phyloP scores from a whole-genome alignment of 192 early-diverging fungal species.

The Mortierella alpina region DNA sequence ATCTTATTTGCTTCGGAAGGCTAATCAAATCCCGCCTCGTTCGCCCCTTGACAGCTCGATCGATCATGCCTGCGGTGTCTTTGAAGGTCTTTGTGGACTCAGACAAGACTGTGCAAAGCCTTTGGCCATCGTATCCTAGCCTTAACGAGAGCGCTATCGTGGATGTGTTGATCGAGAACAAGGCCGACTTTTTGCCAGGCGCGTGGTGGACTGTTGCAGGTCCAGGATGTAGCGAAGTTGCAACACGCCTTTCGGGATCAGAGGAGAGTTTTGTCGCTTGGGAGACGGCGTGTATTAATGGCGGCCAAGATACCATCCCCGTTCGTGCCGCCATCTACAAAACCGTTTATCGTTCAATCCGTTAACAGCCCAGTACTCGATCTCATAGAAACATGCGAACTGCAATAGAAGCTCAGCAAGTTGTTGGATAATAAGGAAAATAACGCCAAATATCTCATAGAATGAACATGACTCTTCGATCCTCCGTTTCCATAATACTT shows the following conservation, averaged over 20 bases:
- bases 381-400: too few relatives aligned
- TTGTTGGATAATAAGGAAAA: too few relatives aligned
- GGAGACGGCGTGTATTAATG: conserved; percentile 35
- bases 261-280: conserved; percentile 14
- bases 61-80: conserved; percentile 26
- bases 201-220: conserved; percentile 45
- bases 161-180: conserved; percentile 19
- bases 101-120: conserved; percentile 15
- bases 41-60: conserved; percentile 17
- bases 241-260: conserved; percentile 12
- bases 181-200: conserved; percentile 35
- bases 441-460: too few relatives aligned
- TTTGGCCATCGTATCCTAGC: conserved; percentile 14
- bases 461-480: too few relatives aligned
- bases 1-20: not conserved
- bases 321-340: conserved; percentile 14
- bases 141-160: conserved; percentile 14
- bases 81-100: conserved; percentile 25
- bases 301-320: conserved; percentile 12
- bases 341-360: conserved; percentile 1
- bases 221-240: conserved; percentile 9
- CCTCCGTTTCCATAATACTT: too few relatives aligned
- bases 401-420: too few relatives aligned
- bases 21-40: not conserved
- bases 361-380: not conserved